Base-by-base conservation (phyloP, 2,329 filamentous ascomycete species). In the Aspergillus carbonarius region DNA sequence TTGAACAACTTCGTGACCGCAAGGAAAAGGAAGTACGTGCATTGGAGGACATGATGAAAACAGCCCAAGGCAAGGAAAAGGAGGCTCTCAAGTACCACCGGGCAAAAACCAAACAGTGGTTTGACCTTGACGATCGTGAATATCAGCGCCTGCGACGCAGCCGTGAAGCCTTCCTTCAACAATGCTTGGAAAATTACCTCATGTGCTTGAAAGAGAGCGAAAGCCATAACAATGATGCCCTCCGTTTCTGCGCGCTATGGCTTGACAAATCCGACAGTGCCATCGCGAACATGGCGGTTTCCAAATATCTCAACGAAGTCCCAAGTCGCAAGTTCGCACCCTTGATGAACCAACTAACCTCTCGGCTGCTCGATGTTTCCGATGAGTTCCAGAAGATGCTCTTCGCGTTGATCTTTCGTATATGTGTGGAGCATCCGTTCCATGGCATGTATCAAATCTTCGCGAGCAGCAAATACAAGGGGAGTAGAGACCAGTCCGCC, bases 381-480 rank as follows among this genome's bases (percentile, higher is more conserved):
- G 83, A 82, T 15, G 71, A 80, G 0, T 99, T 99, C 69, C 95
- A 99, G 69, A 82, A 80, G 40, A 81, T 93, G 1, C 80, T 99
- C 1, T 85, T 86, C 53, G 80, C 82, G 1, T 79, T 99, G 17
- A 87, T 98, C 4, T 86, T 87, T 68, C 88, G 87, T 8, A 96
- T 99, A 56, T 98, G 93, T 70, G 82, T 85, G 10, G 92, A 99
- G 58, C 95, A 99, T 75, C 96, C 95, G 0, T 96, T 93, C 73
- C 96, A 99, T 71, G 92, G 92, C 50, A 93, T 98, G 87, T 96
- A 99, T 72, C 93, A 98, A 67, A 91, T 99, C 42, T 97, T 93
- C 81, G 91, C 93, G 2, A 88, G 89, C 20, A 87, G 85, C 46
- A 90, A 88, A 67, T 86, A 84, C 52, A 87, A 88, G 66, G 82